phyloP scores from a whole-genome alignment of 768 basidiomycete species.

The Rhizopogon salebrosus region DNA sequence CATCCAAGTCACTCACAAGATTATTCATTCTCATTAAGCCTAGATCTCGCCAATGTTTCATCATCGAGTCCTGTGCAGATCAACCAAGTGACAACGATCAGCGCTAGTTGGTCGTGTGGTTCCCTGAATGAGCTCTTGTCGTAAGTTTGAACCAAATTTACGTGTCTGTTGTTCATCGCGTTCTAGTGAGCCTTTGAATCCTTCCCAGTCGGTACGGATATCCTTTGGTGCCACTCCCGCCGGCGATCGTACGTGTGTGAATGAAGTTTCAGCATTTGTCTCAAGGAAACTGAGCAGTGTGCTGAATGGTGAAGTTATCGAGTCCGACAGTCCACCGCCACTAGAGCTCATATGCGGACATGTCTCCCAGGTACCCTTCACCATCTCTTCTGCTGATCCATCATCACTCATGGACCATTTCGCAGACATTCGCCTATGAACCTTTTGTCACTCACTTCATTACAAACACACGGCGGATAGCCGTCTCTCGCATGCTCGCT shows the following conservation, averaged over 20 bases:
- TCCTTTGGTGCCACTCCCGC: slow-evolving; percentile 38
- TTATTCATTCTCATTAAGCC: slow-evolving; percentile 44
- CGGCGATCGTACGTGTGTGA: slow-evolving; percentile 29
- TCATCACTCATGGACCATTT: neutral
- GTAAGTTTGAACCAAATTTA: slow-evolving; percentile 33
- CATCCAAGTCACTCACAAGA: slow-evolving; percentile 47
- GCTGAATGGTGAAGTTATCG: slow-evolving; percentile 41
- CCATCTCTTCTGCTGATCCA: neutral
- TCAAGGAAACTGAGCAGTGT: slow-evolving; percentile 44
- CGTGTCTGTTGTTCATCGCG: slow-evolving; percentile 4
- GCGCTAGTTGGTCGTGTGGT: slow-evolving; percentile 62
- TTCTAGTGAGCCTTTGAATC: slow-evolving; percentile 37
- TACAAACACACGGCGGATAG: slow-evolving; percentile 44
- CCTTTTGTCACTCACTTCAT: slow-evolving; percentile 38
- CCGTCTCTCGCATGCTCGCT: slow-evolving; percentile 30
- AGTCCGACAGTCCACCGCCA: slow-evolving; percentile 42
- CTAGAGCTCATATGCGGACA: slow-evolving; percentile 49
- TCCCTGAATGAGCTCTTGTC: slow-evolving; percentile 29
- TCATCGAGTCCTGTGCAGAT: slow-evolving; percentile 39
- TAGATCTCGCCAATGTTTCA: slow-evolving; percentile 53
- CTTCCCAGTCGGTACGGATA: slow-evolving; percentile 44
- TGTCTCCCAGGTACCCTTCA: slow-evolving; percentile 36
- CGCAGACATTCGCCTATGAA: slow-evolving; percentile 6
- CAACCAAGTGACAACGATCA: slow-evolving; percentile 57
- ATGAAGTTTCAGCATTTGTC: slow-evolving; percentile 47